Evolutionary conservation across 2,329 filamentous ascomycete species (phyloP).

Genomic region (Arthroderma sp.): DNA sequence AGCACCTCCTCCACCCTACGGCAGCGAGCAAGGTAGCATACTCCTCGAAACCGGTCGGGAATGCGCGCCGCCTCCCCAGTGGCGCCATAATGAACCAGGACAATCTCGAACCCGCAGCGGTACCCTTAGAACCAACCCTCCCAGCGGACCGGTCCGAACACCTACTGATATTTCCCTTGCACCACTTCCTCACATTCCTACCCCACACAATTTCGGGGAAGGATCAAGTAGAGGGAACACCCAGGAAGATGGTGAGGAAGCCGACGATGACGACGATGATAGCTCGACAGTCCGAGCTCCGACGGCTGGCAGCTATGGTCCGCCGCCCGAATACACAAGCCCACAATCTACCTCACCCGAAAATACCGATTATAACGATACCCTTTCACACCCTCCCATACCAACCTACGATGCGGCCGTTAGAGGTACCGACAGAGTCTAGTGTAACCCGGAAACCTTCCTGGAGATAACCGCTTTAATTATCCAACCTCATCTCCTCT

Average conservation of each 20-base stretch:
- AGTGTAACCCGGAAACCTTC: too few relatives aligned
- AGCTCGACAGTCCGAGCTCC: constrained; percentile 8
- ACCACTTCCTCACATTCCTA: constrained; percentile 60
- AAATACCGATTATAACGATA: too few relatives aligned
- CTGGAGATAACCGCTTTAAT: not conserved
- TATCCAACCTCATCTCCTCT: too few relatives aligned
- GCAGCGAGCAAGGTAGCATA: constrained; percentile 93
- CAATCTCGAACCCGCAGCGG: constrained; percentile 66
- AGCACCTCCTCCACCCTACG: constrained; percentile 89
- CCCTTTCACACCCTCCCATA: constrained; percentile 46
- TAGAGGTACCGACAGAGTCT: constrained; percentile 13
- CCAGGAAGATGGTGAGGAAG: constrained; percentile 1
- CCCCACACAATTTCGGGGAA: constrained; percentile 55
- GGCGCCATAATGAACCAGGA: constrained; percentile 32
- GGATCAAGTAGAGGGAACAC: constrained; percentile 44
- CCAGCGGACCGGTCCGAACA: constrained; percentile 76
- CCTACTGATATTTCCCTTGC: constrained; percentile 94
- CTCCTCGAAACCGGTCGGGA: constrained; percentile 70
- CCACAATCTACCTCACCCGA: constrained; percentile 26
- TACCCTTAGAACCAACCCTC: constrained; percentile 62
- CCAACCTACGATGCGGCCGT: constrained; percentile 72
- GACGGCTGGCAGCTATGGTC: constrained; percentile 23
- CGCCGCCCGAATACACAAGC: constrained; percentile 60
- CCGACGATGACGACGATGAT: constrained; percentile 10
- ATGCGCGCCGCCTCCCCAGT: constrained; percentile 19